Percentiles rank a stretch among this genome's conserved stretches.
Evolutionary conservation across 495 filamentous ascomycete genomes (phyloP).

Genomic region (Tuber brumale): DNA sequence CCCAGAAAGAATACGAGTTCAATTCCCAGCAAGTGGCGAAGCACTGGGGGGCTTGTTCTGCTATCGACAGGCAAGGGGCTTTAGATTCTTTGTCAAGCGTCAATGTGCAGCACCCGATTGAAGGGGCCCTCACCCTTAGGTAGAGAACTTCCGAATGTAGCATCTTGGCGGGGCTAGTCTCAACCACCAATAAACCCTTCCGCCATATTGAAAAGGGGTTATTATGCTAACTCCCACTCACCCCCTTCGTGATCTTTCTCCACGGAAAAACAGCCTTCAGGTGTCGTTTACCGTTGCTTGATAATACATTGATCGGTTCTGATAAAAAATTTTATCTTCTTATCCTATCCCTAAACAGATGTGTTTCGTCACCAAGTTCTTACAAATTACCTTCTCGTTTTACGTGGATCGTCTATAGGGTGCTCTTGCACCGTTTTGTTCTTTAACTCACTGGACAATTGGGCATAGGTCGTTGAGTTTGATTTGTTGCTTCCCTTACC

Average conservation of each 20-base stretch:
- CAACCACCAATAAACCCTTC: not conserved
- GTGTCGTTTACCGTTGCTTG: not conserved
- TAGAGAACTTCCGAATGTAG: not conserved
- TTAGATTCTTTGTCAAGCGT: not conserved
- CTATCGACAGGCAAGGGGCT: not conserved
- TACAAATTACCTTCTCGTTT: not conserved
- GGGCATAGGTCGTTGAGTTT: not conserved
- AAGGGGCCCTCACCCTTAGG: not conserved
- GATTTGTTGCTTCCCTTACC: not conserved
- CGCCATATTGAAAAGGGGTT: not conserved
- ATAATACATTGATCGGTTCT: not conserved
- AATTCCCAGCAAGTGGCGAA: not conserved
- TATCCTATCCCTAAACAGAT: not conserved
- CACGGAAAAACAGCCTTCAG: not conserved
- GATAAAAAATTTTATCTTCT: not conserved
- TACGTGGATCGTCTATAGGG: not conserved
- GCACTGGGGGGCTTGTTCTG: not conserved
- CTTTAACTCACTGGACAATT: not conserved
- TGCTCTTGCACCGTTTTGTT: not conserved
- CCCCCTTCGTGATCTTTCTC: not conserved
- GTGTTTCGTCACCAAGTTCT: not conserved
- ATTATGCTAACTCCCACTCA: not conserved
- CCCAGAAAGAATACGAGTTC: not conserved
- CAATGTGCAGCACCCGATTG: not conserved
- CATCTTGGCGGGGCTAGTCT: not conserved